These are phyloP conservation scores for Athelia sp. DNA, from an alignment of 1,284 basidiomycete species.

Conservation along the genomic window DNA sequence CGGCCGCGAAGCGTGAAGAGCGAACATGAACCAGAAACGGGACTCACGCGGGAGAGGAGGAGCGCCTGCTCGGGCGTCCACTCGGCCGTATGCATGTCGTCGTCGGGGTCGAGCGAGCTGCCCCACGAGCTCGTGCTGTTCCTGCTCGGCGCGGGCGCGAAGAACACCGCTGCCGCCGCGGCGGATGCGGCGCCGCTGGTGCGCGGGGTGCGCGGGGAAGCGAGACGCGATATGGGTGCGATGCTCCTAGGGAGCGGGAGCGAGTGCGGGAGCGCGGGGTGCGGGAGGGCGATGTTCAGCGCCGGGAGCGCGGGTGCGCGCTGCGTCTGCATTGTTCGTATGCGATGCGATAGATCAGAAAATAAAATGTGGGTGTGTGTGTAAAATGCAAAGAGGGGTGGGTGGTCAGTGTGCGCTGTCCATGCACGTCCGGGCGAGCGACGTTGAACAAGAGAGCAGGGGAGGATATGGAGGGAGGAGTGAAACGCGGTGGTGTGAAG, in stretches of 20 bases:
- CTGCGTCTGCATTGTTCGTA: constrained; percentile 12
- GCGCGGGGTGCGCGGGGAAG: constrained; percentile 44
- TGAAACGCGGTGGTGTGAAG: no score
- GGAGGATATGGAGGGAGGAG: not conserved
- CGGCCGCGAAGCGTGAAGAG: no score
- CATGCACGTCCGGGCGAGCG: no score
- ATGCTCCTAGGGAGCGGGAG: constrained; percentile 34
- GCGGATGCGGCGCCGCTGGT: constrained; percentile 40
- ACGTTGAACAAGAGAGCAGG: no score
- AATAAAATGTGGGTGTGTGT: no score
- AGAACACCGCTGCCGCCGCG: constrained; percentile 38
- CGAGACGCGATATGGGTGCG: constrained; percentile 30
- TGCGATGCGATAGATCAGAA: constrained; percentile 10
- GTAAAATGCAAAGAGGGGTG: no score
- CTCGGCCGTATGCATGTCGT: constrained; percentile 58
- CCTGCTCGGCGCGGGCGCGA: constrained; percentile 49
- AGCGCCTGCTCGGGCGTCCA: constrained; percentile 71
- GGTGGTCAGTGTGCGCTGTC: no score
- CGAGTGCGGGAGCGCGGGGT: constrained; percentile 39
- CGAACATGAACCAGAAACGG: no score
- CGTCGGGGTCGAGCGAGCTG: constrained; percentile 60
- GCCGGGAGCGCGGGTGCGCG: constrained; percentile 36
- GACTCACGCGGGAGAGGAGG: constrained; percentile 54
- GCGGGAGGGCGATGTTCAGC: constrained; percentile 51
- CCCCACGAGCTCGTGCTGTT: constrained; percentile 80